These are phyloP conservation scores for Closterium sp. DNA, from an alignment of 139 green algal genomes.

Conservation along the genomic window DNA sequence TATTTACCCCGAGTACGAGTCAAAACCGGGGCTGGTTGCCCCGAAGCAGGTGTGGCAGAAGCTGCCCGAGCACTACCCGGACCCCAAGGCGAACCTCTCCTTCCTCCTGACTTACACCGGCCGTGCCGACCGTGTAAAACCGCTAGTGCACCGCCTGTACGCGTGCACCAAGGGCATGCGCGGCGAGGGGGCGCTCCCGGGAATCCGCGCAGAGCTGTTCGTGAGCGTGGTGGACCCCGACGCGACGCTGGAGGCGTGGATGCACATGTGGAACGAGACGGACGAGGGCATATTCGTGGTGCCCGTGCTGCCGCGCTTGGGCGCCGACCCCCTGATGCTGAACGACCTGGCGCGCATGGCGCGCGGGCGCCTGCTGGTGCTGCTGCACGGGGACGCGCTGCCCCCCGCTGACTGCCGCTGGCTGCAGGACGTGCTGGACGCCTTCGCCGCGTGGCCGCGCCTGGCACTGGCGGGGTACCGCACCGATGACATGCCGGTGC, in stretches of 20 bases:
- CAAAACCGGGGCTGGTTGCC: not conserved
- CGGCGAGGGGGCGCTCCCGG: not conserved
- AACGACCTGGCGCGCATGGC: not conserved
- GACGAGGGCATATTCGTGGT: not conserved
- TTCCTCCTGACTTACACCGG: not conserved
- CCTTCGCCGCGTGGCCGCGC: not conserved
- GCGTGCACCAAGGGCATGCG: not conserved
- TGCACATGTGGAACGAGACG: not conserved
- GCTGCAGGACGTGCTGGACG: not conserved
- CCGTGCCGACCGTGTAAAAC: not conserved
- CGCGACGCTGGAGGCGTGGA: not conserved
- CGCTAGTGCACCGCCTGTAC: not conserved
- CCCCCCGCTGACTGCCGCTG: not conserved
- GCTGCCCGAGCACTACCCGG: not conserved
- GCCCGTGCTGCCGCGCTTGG: not conserved
- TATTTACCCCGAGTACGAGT: not conserved
- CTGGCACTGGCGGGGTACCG: not conserved
- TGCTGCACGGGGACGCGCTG: not conserved
- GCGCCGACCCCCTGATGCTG: not conserved
- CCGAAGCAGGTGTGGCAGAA: not conserved
- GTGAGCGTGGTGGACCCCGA: not conserved
- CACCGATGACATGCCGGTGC: not conserved
- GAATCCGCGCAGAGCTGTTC: not conserved
- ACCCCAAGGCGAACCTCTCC: not conserved
- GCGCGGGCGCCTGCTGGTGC: not conserved